phyloP scores from a whole-genome alignment of 805 yeast genomes.

The Lipomyces starkeyi region DNA sequence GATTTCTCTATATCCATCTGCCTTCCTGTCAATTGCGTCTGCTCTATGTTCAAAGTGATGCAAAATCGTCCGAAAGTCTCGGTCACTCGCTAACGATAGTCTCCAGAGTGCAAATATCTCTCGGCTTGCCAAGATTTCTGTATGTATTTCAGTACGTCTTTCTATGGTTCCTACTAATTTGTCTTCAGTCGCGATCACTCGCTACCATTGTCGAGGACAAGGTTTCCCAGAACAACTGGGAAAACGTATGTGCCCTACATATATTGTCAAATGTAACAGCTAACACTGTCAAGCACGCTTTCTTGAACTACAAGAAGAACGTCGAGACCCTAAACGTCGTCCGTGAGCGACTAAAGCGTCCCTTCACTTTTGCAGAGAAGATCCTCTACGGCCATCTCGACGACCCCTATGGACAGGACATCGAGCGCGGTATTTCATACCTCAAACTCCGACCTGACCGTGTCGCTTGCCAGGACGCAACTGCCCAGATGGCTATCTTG shows the following conservation, averaged over 20 bases:
- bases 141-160: not conserved
- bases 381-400: constrained; percentile 90
- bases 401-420: constrained; percentile 67
- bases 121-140: constrained; percentile 24
- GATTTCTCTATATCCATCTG: not conserved
- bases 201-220: constrained; percentile 54
- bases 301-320: constrained; percentile 83
- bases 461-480: constrained; percentile 99
- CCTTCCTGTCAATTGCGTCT: not conserved
- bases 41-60: not conserved
- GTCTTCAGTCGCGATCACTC: constrained; percentile 21
- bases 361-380: constrained; percentile 94
- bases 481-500: constrained; percentile 98
- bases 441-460: constrained; percentile 94
- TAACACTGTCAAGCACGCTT: constrained; percentile 58
- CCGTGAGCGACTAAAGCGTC: constrained; percentile 79
- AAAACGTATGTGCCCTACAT: constrained; percentile 22
- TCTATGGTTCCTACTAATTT: not conserved
- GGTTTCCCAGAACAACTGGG: constrained; percentile 69
- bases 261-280: not conserved
- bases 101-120: constrained; percentile 10
- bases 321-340: constrained; percentile 87
- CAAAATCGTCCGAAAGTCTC: not conserved
- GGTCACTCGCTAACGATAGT: not conserved
- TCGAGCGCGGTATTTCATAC: constrained; percentile 83